Base-by-base conservation (phyloP, 768 basidiomycete genomes). In the Boletus subparvulus region DNA sequence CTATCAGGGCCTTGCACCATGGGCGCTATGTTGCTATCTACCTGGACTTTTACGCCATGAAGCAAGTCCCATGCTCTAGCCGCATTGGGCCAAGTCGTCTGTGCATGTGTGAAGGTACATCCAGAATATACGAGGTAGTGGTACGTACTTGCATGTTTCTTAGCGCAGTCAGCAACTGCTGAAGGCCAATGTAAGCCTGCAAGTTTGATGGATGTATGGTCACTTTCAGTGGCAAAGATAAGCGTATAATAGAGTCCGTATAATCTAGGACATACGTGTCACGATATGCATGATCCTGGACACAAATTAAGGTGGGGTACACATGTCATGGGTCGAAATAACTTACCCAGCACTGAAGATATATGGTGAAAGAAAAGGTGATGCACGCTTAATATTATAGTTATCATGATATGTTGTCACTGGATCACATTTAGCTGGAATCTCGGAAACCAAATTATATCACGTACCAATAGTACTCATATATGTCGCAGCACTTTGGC, bases 271-370 rank as follows among this genome's bases (percentile, higher is more conserved):
- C 85, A 59, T 70, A 89, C 90, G 66, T 17, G 87, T 88, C 61
- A 88, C 74, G 42, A 90, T 80, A 64, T 92, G 88, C 88, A 90
- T 89, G 62, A 91, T 87, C 30, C 90, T 90, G 65, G 21, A 47
- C 56, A 47, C 39, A 54, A 7, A 32, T 59, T 39, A 58, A 54
- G 56, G 37, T 14, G 8, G 21, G 12, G 26, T 10, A 39, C 6
- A 54, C n/a, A 40, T 6, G 4, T 21, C 41, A 50, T 41, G n/a
- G 16, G 28, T 47, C 16, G 6, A 58, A 39, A 36, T 42, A 30
- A 74, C 87, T 62, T 70, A 91, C 89, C 87, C 85, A 54, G 89
- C 84, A 60, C 80, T 81, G 32, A 91, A 79, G 21, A 90, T 75
- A 70, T 86, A 88, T 10, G 86, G 83, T 10, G 86, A 83, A 52